Evolutionary conservation across 495 filamentous ascomycete species (phyloP).

Genomic region (Cenococcum geophilum): DNA sequence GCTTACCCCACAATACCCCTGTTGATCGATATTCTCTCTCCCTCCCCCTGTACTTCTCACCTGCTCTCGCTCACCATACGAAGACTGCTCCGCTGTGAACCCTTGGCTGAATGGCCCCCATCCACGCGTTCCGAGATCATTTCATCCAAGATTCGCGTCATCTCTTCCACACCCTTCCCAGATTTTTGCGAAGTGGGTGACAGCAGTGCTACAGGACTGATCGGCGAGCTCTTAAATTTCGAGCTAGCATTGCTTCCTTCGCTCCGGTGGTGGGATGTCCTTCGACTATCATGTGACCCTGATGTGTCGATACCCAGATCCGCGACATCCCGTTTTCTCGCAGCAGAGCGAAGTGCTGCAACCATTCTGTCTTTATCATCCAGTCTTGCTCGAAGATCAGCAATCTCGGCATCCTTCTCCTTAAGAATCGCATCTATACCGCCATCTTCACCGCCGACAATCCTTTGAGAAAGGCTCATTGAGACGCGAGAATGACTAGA

Average conservation of each 20-base stretch:
- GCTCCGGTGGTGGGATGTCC: conserved; percentile 36
- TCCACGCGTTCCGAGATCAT: conserved; percentile 89
- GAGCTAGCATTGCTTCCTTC: conserved; percentile 36
- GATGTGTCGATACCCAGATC: conserved; percentile 48
- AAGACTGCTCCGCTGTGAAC: conserved; percentile 24
- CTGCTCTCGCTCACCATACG: conserved; percentile 18
- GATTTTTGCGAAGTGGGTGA: conserved; percentile 38
- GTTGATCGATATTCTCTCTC: neutral
- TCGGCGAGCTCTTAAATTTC: conserved; percentile 20
- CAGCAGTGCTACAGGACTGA: conserved; percentile 24
- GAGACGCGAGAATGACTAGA: conserved; percentile 85
- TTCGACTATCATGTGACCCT: conserved; percentile 36
- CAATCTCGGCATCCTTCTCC: conserved; percentile 92
- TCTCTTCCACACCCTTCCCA: conserved; percentile 69
- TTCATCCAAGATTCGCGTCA: conserved; percentile 83
- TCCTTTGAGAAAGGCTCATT: conserved; percentile 47
- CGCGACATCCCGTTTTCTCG: conserved; percentile 81
- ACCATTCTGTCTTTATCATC: conserved; percentile 98
- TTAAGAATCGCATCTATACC: conserved; percentile 61
- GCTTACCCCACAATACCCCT: neutral
- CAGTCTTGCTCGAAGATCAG: conserved; percentile 77
- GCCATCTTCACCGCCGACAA: conserved; percentile 53
- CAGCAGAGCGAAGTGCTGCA: conserved; percentile 74
- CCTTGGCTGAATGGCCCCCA: conserved; percentile 28
- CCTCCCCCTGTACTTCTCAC: conserved; percentile 1